Evolutionary conservation across 345 rosid genomes (phyloP), one percentile per base, ranked within the genome.

Genomic region (Excoecaria cochinchinensis): DNA sequence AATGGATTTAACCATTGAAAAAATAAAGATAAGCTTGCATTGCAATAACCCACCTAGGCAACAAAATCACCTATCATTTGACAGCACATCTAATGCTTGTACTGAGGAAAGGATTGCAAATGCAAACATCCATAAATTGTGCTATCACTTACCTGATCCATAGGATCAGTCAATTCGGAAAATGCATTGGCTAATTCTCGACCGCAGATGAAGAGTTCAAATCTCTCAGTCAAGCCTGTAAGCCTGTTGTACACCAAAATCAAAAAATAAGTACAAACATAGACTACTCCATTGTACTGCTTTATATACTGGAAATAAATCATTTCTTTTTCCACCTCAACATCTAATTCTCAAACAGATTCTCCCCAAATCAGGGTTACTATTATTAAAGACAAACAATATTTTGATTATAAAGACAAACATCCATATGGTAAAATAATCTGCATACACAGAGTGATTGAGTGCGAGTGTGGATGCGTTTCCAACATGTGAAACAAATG

Each of bases 161-260:
- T 62, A 8, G 98, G 99, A 86, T 95, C 98, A 53, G 98, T 95
- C 80, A 91, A 79, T 84, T 92, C 99, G 62, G 97, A 92, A 76
- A 95, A 95, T 81, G 97, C 98, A 72, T 95, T 95, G 68, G 98
- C 99, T 86, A 92, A 78, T 84, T 95, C 99, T 57, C 97, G 96
- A 70, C 99, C 97, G 39, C 97, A 91, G 12, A 95, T 89, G 84
- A 95, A 95, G 72, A 95, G 93, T 85, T 95, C 97, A 77, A 95
- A 95, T 85, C 97, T 90, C 86, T 92, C 99, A 15, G 97, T 90
- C 89, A 95, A 89, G 77, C 96, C 87, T 77, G 78, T 78, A 71
- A 68, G 80, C 73, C 97, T 92, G 75, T 63, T 74, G 64, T 65
- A 52, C 74, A 76, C 57, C 36, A 70, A 53, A 31, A 38, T 6